phyloP scores from a whole-genome alignment of 805 yeast genomes.

The Debaryomyces tyrocola region DNA sequence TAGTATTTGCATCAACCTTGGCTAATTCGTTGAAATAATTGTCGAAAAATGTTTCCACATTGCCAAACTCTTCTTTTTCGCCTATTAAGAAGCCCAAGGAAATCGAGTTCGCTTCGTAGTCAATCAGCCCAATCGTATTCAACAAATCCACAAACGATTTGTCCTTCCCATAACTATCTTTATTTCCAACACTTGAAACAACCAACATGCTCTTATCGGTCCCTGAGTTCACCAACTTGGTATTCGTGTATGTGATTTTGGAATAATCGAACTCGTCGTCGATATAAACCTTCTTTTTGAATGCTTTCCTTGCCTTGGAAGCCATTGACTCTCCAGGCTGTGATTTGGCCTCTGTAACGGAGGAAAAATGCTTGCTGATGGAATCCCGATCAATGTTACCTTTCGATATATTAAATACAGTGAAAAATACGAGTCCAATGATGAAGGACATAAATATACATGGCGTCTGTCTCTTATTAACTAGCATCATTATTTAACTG shows the following conservation, averaged over 20 bases:
- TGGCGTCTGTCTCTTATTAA: not conserved
- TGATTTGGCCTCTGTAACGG: not conserved
- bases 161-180: conserved; percentile 35
- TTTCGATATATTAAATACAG: not conserved
- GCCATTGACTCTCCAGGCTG: not conserved
- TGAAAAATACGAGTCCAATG: not conserved
- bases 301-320: not conserved
- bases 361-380: too few relatives aligned
- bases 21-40: conserved; percentile 4
- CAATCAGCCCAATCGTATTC: conserved; percentile 24
- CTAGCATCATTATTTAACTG: too few relatives aligned
- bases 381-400: not conserved
- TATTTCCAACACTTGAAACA: conserved; percentile 26
- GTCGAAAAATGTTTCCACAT: conserved; percentile 18
- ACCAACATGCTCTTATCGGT: conserved; percentile 10
- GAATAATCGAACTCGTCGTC: conserved; percentile 6
- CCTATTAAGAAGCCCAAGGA: conserved; percentile 34
- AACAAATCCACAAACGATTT: conserved; percentile 34
- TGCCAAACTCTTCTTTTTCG: conserved; percentile 23
- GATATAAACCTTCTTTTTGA: not conserved
- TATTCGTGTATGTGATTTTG: conserved; percentile 6
- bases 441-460: not conserved
- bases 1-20: not conserved
- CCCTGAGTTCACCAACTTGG: not conserved
- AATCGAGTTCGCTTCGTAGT: conserved; percentile 22